phyloP scores from a whole-genome alignment of 176 grass and related monocot species.

The Calamus simplicifolius region DNA sequence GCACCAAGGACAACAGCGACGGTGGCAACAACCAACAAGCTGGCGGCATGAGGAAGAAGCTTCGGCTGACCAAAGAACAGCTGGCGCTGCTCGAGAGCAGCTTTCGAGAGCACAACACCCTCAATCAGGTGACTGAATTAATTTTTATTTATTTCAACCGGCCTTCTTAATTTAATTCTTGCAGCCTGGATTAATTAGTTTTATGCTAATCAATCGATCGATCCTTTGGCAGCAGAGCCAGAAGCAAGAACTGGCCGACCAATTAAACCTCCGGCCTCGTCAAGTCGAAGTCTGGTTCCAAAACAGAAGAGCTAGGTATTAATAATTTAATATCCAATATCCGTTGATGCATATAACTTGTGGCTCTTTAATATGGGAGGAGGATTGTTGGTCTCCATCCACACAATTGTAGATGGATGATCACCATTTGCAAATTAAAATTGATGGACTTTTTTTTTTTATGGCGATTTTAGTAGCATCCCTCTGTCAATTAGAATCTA shows the following conservation, averaged over 20 bases:
- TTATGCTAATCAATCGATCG: not conserved
- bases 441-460: too few relatives aligned
- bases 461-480: too few relatives aligned
- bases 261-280: conserved; percentile 51
- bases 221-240: conserved; percentile 27
- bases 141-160: too few relatives aligned
- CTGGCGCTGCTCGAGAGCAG: conserved; percentile 41
- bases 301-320: conserved; percentile 78
- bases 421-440: too few relatives aligned
- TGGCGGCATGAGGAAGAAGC: conserved; percentile 47
- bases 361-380: too few relatives aligned
- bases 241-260: conserved; percentile 49
- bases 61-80: conserved; percentile 59
- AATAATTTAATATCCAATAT: not conserved
- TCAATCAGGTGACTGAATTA: conserved; percentile 44
- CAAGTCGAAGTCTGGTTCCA: conserved; percentile 96
- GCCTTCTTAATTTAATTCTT: too few relatives aligned
- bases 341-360: too few relatives aligned
- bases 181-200: too few relatives aligned
- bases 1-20: not conserved
- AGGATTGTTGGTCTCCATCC: too few relatives aligned
- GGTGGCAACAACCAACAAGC: not conserved
- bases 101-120: conserved; percentile 47
- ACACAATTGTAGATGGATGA: too few relatives aligned
- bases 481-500: too few relatives aligned